phyloP scores from a whole-genome alignment of 345 rosid species.

The Gossypium thurberi region DNA sequence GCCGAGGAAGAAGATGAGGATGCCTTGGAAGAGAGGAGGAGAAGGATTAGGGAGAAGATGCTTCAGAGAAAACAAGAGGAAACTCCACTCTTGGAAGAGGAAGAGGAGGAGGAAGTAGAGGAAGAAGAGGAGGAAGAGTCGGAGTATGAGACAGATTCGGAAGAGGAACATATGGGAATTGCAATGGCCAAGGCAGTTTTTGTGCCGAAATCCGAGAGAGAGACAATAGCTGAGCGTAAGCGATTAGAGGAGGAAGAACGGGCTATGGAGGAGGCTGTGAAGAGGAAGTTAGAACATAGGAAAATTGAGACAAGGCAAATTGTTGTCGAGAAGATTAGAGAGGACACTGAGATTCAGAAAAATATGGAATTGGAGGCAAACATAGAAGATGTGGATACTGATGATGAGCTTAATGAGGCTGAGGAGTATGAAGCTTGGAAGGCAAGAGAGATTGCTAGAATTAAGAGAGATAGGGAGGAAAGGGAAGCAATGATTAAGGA shows the following conservation, averaged over 20 bases:
- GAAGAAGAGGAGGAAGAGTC: constrained; percentile 65
- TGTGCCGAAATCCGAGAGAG: constrained; percentile 67
- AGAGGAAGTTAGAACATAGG: constrained; percentile 53
- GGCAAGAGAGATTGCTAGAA: constrained; percentile 73
- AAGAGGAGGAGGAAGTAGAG: constrained; percentile 56
- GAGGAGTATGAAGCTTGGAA: constrained; percentile 81
- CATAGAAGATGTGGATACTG: constrained; percentile 69
- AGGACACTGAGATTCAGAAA: constrained; percentile 58
- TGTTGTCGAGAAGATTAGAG: constrained; percentile 59
- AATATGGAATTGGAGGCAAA: constrained; percentile 54
- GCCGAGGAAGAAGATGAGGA: constrained; percentile 65
- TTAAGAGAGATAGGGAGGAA: constrained; percentile 62
- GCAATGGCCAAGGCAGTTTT: constrained; percentile 64
- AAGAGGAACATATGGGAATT: constrained; percentile 50
- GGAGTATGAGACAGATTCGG: constrained; percentile 75
- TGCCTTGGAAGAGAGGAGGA: constrained; percentile 48
- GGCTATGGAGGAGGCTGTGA: constrained; percentile 55
- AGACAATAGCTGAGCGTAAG: constrained; percentile 67
- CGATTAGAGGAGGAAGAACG: constrained; percentile 56
- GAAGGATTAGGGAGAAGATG: constrained; percentile 45
- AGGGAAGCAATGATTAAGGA: constrained; percentile 64
- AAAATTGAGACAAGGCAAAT: constrained; percentile 58
- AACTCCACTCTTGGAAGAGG: constrained; percentile 43
- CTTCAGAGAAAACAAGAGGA: constrained; percentile 52
- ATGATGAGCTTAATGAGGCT: constrained; percentile 68